Conservation (phyloP, 768 basidiomycete species). For the Podaxis sp. region DNA sequence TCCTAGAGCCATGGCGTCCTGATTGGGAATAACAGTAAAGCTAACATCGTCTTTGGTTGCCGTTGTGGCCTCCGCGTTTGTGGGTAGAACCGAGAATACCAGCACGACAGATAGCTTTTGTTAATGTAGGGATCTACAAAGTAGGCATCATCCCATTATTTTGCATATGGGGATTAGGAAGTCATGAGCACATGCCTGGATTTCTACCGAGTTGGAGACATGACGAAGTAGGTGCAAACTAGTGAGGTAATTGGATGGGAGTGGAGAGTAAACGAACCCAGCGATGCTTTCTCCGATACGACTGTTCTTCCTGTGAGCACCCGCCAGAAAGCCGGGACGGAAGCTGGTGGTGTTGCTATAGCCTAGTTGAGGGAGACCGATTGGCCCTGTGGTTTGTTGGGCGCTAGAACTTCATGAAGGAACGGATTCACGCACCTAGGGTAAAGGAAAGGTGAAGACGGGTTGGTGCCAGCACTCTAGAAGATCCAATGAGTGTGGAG, state of each 20-base stretch:
- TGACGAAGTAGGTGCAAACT: slow-evolving; percentile 31
- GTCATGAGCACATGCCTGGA: slow-evolving; percentile 32
- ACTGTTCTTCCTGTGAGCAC: slow-evolving; percentile 37
- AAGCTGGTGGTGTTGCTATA: slow-evolving; percentile 71
- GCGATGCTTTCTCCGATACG: slow-evolving; percentile 37
- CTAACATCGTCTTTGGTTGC: slow-evolving; percentile 29
- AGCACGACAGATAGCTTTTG: slow-evolving; percentile 47
- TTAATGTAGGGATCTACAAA: slow-evolving; percentile 46
- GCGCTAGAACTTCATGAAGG: background rate
- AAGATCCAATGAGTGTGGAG: background rate
- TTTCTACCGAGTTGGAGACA: slow-evolving; percentile 34
- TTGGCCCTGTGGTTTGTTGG: slow-evolving; percentile 44
- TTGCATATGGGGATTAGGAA: background rate
- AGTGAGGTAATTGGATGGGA: background rate
- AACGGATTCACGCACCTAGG: slow-evolving; percentile 27
- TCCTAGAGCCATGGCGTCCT: slow-evolving; percentile 42
- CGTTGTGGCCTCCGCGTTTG: slow-evolving; percentile 37
- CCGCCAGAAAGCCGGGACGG: slow-evolving; percentile 53
- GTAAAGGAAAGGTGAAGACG: slow-evolving; percentile 50
- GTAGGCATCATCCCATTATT: background rate
- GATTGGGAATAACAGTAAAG: slow-evolving; percentile 57
- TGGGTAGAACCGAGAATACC: slow-evolving; percentile 56
- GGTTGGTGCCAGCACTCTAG: slow-evolving; percentile 46
- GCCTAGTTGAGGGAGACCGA: slow-evolving; percentile 58
- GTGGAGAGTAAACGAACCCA: slow-evolving; percentile 30